Percentiles rank a stretch among this genome's conserved stretches.
phyloP scores from a whole-genome alignment of 768 basidiomycete species.

The Tylopilus plumbeoviolaceoides region DNA sequence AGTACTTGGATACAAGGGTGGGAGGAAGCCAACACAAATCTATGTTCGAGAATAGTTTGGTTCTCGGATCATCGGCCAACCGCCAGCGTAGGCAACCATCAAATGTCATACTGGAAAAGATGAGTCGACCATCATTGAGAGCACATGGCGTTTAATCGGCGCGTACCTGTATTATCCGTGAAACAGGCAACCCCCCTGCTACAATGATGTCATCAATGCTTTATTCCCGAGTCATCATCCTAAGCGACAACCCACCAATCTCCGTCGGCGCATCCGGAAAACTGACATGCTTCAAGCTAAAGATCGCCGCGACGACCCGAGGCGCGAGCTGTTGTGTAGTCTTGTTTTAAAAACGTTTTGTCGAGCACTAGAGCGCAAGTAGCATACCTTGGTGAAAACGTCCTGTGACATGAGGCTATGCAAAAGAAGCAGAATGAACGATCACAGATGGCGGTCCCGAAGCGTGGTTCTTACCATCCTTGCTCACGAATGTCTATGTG shows the following conservation, averaged over 20 bases:
- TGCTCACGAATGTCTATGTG: conserved; percentile 10
- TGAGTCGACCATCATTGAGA: neutral
- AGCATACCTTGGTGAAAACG: conserved; percentile 19
- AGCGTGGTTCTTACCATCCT: conserved; percentile 17
- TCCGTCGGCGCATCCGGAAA: conserved; percentile 3
- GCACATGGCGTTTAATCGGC: neutral
- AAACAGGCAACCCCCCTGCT: conserved; percentile 17
- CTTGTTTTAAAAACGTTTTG: neutral
- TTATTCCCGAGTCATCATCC: neutral
- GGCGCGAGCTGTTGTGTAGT: conserved; percentile 37
- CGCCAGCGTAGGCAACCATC: conserved; percentile 17
- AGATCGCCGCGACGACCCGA: conserved; percentile 41
- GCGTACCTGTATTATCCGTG: conserved; percentile 19
- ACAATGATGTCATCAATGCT: neutral
- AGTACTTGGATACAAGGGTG: neutral
- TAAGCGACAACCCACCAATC: conserved; percentile 8
- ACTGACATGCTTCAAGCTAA: conserved; percentile 38
- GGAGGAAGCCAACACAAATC: neutral
- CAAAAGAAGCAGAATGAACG: conserved; percentile 1
- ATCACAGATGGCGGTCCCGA: neutral
- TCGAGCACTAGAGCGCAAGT: neutral
- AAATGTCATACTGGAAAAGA: conserved; percentile 13
- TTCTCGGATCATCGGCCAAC: neutral
- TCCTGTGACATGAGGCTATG: conserved; percentile 32
- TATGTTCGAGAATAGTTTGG: neutral